Evolutionary conservation across 2,329 filamentous ascomycete species (phyloP), one percentile per base, ranked within the genome.

Genomic region (Pestalotiopsis sp.): DNA sequence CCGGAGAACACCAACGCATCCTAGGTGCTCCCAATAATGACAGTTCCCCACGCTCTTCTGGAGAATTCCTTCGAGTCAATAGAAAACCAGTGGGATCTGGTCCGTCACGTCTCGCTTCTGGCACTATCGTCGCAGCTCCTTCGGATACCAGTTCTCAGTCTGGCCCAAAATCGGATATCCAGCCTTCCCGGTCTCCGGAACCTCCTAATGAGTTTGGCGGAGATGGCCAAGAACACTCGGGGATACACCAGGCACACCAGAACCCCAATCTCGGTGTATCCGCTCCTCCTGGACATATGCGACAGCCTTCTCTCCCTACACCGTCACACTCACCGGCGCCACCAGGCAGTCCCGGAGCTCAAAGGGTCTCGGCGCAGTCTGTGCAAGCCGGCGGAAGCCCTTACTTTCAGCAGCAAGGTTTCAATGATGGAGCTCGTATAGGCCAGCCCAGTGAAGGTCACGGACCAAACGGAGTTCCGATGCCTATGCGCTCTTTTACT

Each of bases 41-140:
- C 12, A 63, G 72, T 23, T 71, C 73, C 9, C 68, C 70, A 4
- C 70, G 70, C 39, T 70, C 71, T 1, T 74, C 74, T 1, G 70
- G 71, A 25, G 76, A 77, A 23, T 69, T 67, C 17, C 52, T 70
- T 9, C 69, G 68, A 20, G 62, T 66, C 11, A 75, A 69, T 23
- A 74, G 77, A 49, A 78, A 79, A 58, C 77, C 77, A 3, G 76
- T 78, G 14, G 77, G 74, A 3, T 77, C 77, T 9, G 73, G 72
- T 14, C 66, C 69, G 38, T 64, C 71, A 4, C 75, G 68, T 63
- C 72, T 66, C 52, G 73, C 57, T 9, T 73, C 71, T 23, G 71
- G 72, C 61, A 66, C 68, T 25, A 17, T 71, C 73, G 0, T 64
- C 12, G 36, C 39, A 52, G 17, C 45, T 52, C 57, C 31, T 45